Evolutionary conservation across 2,329 filamentous ascomycete genomes (phyloP).

Genomic region (Penicillium carneum): DNA sequence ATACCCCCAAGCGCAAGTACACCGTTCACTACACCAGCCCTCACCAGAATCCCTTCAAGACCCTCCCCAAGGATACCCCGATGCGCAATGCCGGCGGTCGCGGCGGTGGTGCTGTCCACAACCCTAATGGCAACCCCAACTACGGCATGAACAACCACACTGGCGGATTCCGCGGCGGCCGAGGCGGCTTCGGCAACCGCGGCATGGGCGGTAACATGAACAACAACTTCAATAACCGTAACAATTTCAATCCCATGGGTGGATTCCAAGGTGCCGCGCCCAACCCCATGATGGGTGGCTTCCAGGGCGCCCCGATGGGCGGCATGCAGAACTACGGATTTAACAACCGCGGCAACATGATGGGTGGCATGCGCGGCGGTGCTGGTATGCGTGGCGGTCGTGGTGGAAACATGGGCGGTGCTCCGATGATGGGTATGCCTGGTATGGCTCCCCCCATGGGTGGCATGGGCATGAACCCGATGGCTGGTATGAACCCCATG

Average conservation of each 20-base stretch:
- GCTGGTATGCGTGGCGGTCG: constrained; percentile 65
- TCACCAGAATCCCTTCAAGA: constrained; percentile 85
- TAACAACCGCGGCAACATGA: constrained; percentile 63
- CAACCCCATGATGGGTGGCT: constrained; percentile 56
- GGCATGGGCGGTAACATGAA: constrained; percentile 42
- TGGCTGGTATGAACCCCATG: constrained; percentile 67
- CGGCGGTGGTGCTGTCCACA: constrained; percentile 51
- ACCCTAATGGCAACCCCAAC: constrained; percentile 52
- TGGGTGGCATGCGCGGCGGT: constrained; percentile 63
- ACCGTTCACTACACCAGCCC: constrained; percentile 77
- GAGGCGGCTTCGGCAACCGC: constrained; percentile 60
- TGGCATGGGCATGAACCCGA: constrained; percentile 57
- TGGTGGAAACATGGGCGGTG: constrained; percentile 64
- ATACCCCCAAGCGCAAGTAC: constrained; percentile 68
- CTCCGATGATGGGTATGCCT: constrained; percentile 59
- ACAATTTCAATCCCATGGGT: constrained; percentile 49
- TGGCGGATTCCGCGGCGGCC: constrained; percentile 58
- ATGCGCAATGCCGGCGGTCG: constrained; percentile 71
- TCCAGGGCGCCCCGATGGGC: constrained; percentile 55
- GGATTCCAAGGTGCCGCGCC: constrained; percentile 58
- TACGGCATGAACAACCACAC: constrained; percentile 23
- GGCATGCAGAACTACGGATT: constrained; percentile 61
- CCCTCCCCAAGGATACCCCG: constrained; percentile 85
- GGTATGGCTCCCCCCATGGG: constrained; percentile 53
- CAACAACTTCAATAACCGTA: constrained; percentile 39